Evolutionary conservation across 768 basidiomycete species (phyloP).

Genomic region (Rubroboletus pulcherrimus): DNA sequence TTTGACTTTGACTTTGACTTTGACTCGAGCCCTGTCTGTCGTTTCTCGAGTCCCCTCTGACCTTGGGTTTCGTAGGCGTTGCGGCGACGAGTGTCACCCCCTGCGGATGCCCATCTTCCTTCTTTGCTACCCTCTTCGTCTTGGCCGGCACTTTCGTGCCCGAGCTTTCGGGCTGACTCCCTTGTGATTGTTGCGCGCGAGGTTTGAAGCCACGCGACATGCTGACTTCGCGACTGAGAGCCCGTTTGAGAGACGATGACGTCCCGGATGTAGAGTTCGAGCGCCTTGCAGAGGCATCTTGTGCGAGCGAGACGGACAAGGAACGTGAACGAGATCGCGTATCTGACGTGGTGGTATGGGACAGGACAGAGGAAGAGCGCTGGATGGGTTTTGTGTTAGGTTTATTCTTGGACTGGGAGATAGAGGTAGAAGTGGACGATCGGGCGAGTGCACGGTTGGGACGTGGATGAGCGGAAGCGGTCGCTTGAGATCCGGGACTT

Average conservation of each 20-base stretch:
- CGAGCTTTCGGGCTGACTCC: constrained; percentile 11
- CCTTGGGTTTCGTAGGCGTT: constrained; percentile 46
- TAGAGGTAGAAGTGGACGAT: constrained; percentile 9
- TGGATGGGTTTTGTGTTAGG: constrained; percentile 8
- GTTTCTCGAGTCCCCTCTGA: constrained; percentile 6
- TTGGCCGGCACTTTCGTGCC: constrained; percentile 15
- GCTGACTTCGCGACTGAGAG: constrained; percentile 68
- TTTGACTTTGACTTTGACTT: constrained; percentile 14
- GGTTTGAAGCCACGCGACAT: constrained; percentile 72
- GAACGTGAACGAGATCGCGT: constrained; percentile 52
- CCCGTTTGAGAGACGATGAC: constrained; percentile 43
- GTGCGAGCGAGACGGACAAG: constrained; percentile 66
- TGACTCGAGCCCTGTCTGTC: constrained; percentile 6
- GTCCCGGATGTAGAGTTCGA: constrained; percentile 31
- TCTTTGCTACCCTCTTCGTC: constrained; percentile 7
- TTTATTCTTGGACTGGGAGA: constrained; percentile 11
- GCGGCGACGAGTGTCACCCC: constrained; percentile 47
- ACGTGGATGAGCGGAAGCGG: not conserved
- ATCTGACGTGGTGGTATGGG: constrained; percentile 18
- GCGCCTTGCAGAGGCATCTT: constrained; percentile 48
- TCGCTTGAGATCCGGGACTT: constrained; percentile 4
- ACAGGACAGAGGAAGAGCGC: constrained; percentile 25
- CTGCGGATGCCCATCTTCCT: constrained; percentile 2
- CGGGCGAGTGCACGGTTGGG: constrained; percentile 11
- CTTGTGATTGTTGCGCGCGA: constrained; percentile 20